Percentiles rank a stretch among this genome's conserved stretches.
These are phyloP conservation scores for Pseudogymnoascus sp. DNA, from an alignment of 2,329 filamentous ascomycete genomes.

Conservation along the genomic window DNA sequence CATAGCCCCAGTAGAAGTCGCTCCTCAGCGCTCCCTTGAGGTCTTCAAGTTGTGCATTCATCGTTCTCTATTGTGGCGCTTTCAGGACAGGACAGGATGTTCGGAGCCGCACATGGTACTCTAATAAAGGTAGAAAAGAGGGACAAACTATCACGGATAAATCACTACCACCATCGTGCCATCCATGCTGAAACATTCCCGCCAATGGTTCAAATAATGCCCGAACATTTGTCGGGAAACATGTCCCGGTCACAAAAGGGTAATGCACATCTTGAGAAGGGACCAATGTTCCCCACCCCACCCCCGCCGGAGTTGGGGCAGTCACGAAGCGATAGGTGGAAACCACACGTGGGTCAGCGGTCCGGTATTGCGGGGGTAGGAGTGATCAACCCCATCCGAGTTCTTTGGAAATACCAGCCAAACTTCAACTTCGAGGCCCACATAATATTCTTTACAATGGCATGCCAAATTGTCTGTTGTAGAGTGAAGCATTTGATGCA, in stretches of 20 bases:
- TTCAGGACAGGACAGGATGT: neutral
- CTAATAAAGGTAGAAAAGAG: neutral
- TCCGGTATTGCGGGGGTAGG: neutral
- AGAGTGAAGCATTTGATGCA: neutral
- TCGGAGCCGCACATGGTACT: neutral
- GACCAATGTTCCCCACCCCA: neutral
- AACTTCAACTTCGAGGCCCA: neutral
- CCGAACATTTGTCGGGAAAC: neutral
- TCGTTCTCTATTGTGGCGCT: neutral
- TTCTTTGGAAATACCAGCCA: neutral
- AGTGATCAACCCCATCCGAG: neutral
- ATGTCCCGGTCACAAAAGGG: neutral
- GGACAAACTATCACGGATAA: neutral
- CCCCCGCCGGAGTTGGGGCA: neutral
- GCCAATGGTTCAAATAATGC: neutral
- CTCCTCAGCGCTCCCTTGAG: slow-evolving; percentile 44
- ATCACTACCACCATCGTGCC: neutral
- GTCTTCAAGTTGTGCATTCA: slow-evolving; percentile 13
- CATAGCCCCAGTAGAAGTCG: slow-evolving; percentile 75
- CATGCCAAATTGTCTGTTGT: neutral
- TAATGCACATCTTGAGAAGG: neutral
- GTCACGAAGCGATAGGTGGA: slow-evolving; percentile 5
- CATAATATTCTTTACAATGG: neutral
- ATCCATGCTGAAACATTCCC: neutral
- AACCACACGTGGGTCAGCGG: neutral